A percentile compares a stretch with the other conserved stretches of the same genome.
These are phyloP conservation scores for Pleurozium schreberi DNA, from an alignment of 225 moss, liverwort and hornwort genomes.

Conservation along the genomic window DNA sequence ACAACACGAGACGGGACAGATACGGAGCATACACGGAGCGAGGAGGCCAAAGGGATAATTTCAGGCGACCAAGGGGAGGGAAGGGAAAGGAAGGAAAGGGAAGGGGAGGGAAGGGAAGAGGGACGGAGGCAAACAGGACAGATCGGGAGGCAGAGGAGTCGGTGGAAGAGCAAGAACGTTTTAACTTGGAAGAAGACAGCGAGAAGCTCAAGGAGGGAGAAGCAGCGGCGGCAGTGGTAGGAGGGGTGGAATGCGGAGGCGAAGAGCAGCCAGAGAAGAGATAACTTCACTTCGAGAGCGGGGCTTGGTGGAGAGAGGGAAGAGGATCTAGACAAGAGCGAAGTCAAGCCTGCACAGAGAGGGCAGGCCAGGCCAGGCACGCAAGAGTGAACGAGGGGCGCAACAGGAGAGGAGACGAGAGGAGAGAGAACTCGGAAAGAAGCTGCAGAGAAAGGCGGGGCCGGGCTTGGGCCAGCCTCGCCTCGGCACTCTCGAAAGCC, in stretches of 20 bases:
- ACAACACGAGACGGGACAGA: background rate
- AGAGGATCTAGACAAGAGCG: background rate
- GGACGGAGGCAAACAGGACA: background rate
- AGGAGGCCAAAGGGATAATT: background rate
- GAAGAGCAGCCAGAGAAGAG: background rate
- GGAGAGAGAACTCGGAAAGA: too few relatives aligned
- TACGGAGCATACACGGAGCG: background rate
- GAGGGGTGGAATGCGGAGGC: background rate
- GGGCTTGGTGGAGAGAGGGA: background rate
- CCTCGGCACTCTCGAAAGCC: too few relatives aligned
- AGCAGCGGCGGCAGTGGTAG: background rate
- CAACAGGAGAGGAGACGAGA: too few relatives aligned
- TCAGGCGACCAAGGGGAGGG: background rate
- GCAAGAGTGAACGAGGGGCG: too few relatives aligned
- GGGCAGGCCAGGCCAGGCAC: too few relatives aligned
- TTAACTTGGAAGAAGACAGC: background rate
- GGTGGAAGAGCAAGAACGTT: background rate
- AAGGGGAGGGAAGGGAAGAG: background rate
- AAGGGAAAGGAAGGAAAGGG: background rate
- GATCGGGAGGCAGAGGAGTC: background rate
- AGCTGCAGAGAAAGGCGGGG: too few relatives aligned
- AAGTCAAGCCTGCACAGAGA: background rate
- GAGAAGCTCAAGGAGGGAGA: background rate
- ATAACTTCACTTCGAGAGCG: background rate
- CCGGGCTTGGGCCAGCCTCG: too few relatives aligned